Evolutionary conservation across 768 basidiomycete species (phyloP).

Genomic region (Lentinula sp.): DNA sequence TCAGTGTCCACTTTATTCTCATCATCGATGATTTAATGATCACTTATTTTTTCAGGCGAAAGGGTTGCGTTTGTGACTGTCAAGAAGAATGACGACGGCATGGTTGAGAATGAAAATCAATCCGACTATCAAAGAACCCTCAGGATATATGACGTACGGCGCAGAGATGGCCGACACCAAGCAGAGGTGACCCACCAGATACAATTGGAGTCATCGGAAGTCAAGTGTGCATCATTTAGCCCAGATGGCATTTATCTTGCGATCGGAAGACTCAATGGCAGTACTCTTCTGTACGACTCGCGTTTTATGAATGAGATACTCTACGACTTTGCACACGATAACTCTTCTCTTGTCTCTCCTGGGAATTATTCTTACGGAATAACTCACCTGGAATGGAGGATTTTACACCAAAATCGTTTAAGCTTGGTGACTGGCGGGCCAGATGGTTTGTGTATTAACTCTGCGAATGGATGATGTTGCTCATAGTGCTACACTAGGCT

Average conservation of each 20-base stretch:
- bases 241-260: slow-evolving; percentile 59
- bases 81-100: slow-evolving; percentile 8
- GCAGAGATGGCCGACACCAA: slow-evolving; percentile 27
- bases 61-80: slow-evolving; percentile 25
- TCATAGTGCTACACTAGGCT: slow-evolving; percentile 36
- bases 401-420: slow-evolving; percentile 25
- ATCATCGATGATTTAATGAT: background rate
- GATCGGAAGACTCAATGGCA: slow-evolving; percentile 53
- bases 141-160: slow-evolving; percentile 47
- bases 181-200: slow-evolving; percentile 14
- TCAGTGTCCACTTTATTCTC: slow-evolving; percentile 10
- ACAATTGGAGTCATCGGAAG: slow-evolving; percentile 25
- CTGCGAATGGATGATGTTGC: background rate
- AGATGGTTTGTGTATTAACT: slow-evolving; percentile 39
- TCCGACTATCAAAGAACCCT: slow-evolving; percentile 23
- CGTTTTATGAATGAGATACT: slow-evolving; percentile 43
- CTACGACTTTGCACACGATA: slow-evolving; percentile 41
- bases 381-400: slow-evolving; percentile 48
- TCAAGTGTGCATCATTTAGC: slow-evolving; percentile 48
- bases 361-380: slow-evolving; percentile 39
- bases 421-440: slow-evolving; percentile 57
- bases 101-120: background rate
- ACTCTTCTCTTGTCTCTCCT: slow-evolving; percentile 24
- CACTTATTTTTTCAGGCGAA: slow-evolving; percentile 7
- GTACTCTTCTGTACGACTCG: slow-evolving; percentile 55